Evolutionary conservation across 2,329 filamentous ascomycete species (phyloP), one percentile per base, ranked within the genome.

Genomic region (Colletotrichum sp.): DNA sequence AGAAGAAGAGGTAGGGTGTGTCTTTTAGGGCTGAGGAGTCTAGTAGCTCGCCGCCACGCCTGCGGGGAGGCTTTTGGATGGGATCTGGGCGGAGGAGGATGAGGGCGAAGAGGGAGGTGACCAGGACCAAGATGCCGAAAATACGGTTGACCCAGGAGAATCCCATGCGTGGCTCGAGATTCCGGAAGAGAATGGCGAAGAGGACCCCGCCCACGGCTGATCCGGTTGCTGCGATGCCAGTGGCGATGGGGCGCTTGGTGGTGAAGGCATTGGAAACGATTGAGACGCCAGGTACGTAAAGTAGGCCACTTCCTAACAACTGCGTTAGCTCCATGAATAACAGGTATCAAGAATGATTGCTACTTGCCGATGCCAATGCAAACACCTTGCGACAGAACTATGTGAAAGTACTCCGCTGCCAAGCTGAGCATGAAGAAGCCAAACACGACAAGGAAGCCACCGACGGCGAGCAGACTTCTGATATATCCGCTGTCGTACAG

Each of bases 401-500:
- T 13, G 44, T 22, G 44, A 22, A 52, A 13, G n/a, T 52, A 52
- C n/a, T 22, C n/a, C 2, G 44, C 44, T 8, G 44, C 44, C 0
- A 52, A 5, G n/a, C 44, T 52, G 44, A 52, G 44, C 44, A 52
- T 52, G 44, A 52, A 52, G 44, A 52, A 52, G 11, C 44, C 44
- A 22, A 22, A 52, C 6, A 22, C 44, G n/a, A 52, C 44, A 2
- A 52, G 44, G 44, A 52, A 52, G 0, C n/a, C 44, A 1, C 44
- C 44, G 11, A 13, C 3, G 4, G 25, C 19, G 27, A 90, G 69
- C 0, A 89, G 80, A 6, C 78, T 75, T 12, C 83, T 82, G 34
- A 88, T 84, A 72, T 87, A 84, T 6, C 90, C 89, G 3, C 82
- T 81, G 78, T 91, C 89, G 64, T 85, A 87, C 0, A 89, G 77